Base-by-base conservation (phyloP, 768 basidiomycete genomes). In the Rickenella mellea region DNA sequence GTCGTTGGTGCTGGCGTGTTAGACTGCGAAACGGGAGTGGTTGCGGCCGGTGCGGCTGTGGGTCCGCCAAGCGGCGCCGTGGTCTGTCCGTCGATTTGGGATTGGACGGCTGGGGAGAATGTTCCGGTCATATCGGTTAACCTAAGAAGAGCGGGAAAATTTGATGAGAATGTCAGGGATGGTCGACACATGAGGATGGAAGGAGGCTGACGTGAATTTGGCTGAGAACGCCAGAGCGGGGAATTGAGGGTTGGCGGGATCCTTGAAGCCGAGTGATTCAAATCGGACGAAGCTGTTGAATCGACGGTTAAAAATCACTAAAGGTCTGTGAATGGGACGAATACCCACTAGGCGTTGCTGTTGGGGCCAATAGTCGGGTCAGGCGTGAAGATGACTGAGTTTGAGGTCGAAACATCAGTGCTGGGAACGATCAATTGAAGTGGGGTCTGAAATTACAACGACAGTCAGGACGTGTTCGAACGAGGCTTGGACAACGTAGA, bases 221-320 rank as follows among this genome's bases (percentile, higher is more conserved):
- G 88, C 73, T 6, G 86, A 87, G 69, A 89, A 93, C 0, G 85
- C 77, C 48, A 81, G 64, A 33, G 70, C 73, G 3, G 71, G 72
- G 63, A 66, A 83, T 42, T 73, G 64, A 11, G 80, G 61, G 42
- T 71, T 56, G 2, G 55, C 53, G 22, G 76, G 36, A 55, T 83
- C 76, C 57, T 69, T 80, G 32, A 73, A 50, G 41, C 27, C 51
- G 27, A 69, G 48, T 0, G 87, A 88, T 44, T 83, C 73, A 53
- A 84, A 63, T 37, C 86, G 84, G 55, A 92, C 72, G 67, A 92
- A 92, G 67, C 83, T 85, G 44, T 2, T 41, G 19, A 15, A 20
- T n/a, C n/a, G n/a, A n/a, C 14, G 26, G 2, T 44, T 5, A 29
- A 32, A 9, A 14, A 28, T 40, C 28, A 19, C 28, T 26, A 8